Evolutionary conservation across 2,329 filamentous ascomycete species (phyloP).

Genomic region (Hypoxylon sp.): DNA sequence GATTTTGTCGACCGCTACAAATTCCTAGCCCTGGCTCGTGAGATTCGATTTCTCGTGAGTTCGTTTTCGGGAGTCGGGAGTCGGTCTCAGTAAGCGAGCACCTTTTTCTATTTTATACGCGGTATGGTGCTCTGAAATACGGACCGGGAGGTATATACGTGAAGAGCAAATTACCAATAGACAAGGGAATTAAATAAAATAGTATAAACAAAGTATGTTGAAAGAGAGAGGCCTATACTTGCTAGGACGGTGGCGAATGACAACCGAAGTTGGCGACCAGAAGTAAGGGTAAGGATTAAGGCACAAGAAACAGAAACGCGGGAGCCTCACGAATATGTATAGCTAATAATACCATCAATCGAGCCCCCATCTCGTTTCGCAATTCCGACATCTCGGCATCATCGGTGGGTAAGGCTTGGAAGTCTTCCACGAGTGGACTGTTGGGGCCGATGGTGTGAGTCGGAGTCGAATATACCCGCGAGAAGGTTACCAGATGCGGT

Average conservation of each 20-base stretch:
- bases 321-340: slow-evolving; percentile 20
- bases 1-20: not conserved
- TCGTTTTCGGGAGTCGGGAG: slow-evolving; percentile 2
- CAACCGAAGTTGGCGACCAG: slow-evolving; percentile 1
- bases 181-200: not conserved
- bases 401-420: not conserved
- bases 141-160: not conserved
- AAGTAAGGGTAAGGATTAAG: slow-evolving; percentile 4
- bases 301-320: not conserved
- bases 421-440: no score
- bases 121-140: not conserved
- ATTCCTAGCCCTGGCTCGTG: not conserved
- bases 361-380: not conserved
- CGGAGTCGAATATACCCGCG: slow-evolving; percentile 23
- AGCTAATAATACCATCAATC: slow-evolving; percentile 6
- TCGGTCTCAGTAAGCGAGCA: not conserved
- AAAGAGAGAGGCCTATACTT: not conserved
- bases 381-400: slow-evolving; percentile 21
- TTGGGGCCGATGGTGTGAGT: slow-evolving; percentile 10
- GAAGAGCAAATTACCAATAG: not conserved
- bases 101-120: not conserved
- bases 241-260: not conserved
- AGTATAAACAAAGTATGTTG: not conserved
- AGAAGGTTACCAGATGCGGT: slow-evolving; percentile 36
- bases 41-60: not conserved